Evolutionary conservation across 768 basidiomycete species (phyloP).

Genomic region (Nidula microcarpa): DNA sequence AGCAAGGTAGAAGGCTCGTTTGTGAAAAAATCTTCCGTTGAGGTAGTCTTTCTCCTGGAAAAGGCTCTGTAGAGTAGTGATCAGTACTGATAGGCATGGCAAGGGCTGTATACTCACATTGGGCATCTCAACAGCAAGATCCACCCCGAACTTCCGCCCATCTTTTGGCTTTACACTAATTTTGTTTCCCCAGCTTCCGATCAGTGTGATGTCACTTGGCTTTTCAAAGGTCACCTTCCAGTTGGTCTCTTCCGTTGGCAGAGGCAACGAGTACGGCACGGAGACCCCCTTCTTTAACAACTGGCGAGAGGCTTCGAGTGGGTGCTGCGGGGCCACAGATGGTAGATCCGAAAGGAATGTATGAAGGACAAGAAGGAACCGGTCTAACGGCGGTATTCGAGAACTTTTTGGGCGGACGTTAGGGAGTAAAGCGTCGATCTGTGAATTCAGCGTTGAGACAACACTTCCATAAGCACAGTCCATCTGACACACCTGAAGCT

Average conservation of each 20-base stretch:
- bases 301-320: conserved; percentile 57
- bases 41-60: conserved; percentile 97
- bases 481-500: conserved; percentile 60
- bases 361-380: conserved; percentile 67
- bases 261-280: conserved; percentile 67
- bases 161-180: conserved; percentile 72
- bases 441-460: conserved; percentile 6
- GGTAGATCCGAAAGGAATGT: conserved; percentile 59
- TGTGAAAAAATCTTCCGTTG: conserved; percentile 87
- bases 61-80: conserved; percentile 41
- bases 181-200: conserved; percentile 86
- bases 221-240: conserved; percentile 85
- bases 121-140: conserved; percentile 87
- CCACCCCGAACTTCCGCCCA: conserved; percentile 61
- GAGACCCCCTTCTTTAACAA: conserved; percentile 53
- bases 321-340: conserved; percentile 55
- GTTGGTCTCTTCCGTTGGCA: conserved; percentile 75
- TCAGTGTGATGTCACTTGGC: conserved; percentile 72
- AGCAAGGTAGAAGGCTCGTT: conserved; percentile 87
- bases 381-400: conserved; percentile 55
- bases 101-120: conserved; percentile 40
- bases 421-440: conserved; percentile 82
- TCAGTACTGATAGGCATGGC: too few species aligned
- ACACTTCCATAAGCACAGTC: background rate
- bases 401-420: conserved; percentile 67